A percentile compares a stretch with the other conserved stretches of the same genome.
phyloP scores from a whole-genome alignment of 2,329 filamentous ascomycete genomes.

The Akanthomyces muscarius region DNA sequence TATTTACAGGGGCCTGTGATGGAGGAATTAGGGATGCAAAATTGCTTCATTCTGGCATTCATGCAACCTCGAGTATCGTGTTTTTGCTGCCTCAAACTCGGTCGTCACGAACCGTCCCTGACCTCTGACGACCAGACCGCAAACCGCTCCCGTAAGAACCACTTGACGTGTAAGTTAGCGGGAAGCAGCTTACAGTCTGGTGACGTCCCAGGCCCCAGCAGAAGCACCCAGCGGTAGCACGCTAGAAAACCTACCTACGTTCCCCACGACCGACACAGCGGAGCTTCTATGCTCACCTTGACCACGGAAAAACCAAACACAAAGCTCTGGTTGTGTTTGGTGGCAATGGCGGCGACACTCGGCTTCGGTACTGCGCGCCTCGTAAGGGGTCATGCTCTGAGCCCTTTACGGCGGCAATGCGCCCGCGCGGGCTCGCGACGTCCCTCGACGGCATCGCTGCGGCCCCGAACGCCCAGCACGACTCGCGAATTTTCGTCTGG shows the following conservation, averaged over 20 bases:
- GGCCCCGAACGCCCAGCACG: constrained; percentile 19
- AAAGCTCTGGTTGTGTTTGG: constrained; percentile 20
- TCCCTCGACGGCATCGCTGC: constrained; percentile 25
- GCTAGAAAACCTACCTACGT: constrained; percentile 7
- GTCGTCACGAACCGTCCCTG: not conserved
- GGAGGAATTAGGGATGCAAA: constrained; percentile 4
- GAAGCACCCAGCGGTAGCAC: not conserved
- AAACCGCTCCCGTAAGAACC: not conserved
- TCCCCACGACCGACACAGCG: not conserved
- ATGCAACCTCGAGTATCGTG: not conserved
- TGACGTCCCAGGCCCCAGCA: constrained; percentile 8
- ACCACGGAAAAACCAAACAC: constrained; percentile 16
- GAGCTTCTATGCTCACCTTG: constrained; percentile 16
- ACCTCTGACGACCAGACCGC: not conserved
- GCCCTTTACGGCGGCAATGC: constrained; percentile 28
- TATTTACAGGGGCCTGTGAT: constrained; percentile 14
- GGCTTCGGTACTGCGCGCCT: constrained; percentile 33
- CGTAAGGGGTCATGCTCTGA: constrained; percentile 29
- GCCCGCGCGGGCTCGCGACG: constrained; percentile 26
- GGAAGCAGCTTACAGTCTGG: constrained; percentile 10
- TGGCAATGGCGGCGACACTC: constrained; percentile 32
- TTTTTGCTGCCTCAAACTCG: not conserved
- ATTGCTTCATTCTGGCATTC: constrained; percentile 4
- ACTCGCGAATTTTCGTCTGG: constrained; percentile 31
- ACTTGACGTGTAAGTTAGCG: not conserved